phyloP scores from a whole-genome alignment of 2,329 filamentous ascomycete species.

The Aureobasidium mangrovei region DNA sequence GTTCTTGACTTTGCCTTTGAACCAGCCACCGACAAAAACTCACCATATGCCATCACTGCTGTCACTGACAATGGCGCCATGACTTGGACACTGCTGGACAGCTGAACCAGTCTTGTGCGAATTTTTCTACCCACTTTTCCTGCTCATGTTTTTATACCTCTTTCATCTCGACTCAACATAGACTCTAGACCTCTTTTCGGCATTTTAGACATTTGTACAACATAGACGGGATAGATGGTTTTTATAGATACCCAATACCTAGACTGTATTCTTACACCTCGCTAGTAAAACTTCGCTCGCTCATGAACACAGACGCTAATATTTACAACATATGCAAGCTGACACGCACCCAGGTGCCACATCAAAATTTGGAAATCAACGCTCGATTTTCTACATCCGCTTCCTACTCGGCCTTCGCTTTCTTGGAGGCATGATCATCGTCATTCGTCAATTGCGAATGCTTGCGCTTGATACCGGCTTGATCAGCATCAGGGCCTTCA shows the following conservation, averaged over 20 bases:
- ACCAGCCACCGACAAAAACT: neutral
- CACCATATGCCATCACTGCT: neutral
- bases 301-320: too few species aligned
- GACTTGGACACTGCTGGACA: conserved; percentile 8
- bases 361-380: too few species aligned
- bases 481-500: conserved; percentile 11
- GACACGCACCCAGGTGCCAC: too few species aligned
- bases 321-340: too few species aligned
- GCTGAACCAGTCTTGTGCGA: neutral
- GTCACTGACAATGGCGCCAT: neutral
- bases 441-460: too few species aligned
- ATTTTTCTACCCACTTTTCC: neutral
- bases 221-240: neutral
- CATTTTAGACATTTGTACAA: neutral
- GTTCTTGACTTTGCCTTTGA: conserved; percentile 6
- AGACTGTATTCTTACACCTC: neutral
- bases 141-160: neutral
- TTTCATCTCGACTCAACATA: neutral
- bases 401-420: too few species aligned
- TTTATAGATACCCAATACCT: neutral
- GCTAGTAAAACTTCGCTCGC: too few species aligned
- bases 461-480: too few species aligned
- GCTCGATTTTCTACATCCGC: too few species aligned
- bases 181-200: neutral
- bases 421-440: too few species aligned